A percentile compares a stretch with the other conserved stretches of the same genome.
These are phyloP conservation scores for Rubia yunnanensis DNA, from an alignment of 257 asterid genomes.

Conservation along the genomic window DNA sequence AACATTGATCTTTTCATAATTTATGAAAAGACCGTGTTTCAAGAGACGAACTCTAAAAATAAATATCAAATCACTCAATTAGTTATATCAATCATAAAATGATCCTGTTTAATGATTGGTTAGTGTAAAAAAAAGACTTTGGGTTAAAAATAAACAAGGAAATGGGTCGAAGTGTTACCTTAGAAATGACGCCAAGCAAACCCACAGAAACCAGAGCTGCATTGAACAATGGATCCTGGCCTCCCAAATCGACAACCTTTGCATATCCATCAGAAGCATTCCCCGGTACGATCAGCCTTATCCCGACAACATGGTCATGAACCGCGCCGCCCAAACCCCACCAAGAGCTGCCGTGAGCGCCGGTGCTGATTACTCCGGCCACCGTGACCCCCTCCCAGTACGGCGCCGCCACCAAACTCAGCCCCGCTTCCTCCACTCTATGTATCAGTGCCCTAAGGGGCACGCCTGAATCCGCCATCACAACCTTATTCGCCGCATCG, in stretches of 20 bases:
- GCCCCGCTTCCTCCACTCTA: constrained; percentile 45
- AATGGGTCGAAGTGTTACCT: constrained; percentile 26
- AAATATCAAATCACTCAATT: too few relatives aligned
- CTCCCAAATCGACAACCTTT: constrained; percentile 28
- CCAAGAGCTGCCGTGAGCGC: constrained; percentile 96
- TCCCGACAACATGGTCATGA: constrained; percentile 62
- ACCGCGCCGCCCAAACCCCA: constrained; percentile 80
- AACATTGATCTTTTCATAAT: too few relatives aligned
- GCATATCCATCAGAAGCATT: constrained; percentile 47
- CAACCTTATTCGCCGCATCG: constrained; percentile 24
- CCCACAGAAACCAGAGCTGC: constrained; percentile 75
- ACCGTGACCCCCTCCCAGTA: constrained; percentile 90
- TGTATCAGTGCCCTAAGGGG: constrained; percentile 50
- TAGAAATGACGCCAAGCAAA: constrained; percentile 65
- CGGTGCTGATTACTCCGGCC: constrained; percentile 65
- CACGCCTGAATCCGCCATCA: constrained; percentile 67
- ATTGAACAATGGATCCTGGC: constrained; percentile 26
- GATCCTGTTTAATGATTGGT: too few relatives aligned
- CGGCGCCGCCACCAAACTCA: constrained; percentile 71
- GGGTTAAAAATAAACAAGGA: too few relatives aligned
- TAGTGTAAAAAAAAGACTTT: too few relatives aligned
- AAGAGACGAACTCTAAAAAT: too few relatives aligned
- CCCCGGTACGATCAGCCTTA: constrained; percentile 46
- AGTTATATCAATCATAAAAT: too few relatives aligned
- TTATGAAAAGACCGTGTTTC: too few relatives aligned